Evolutionary conservation across 257 asterid species (phyloP).

Genomic region (Scutellaria baicalensis): DNA sequence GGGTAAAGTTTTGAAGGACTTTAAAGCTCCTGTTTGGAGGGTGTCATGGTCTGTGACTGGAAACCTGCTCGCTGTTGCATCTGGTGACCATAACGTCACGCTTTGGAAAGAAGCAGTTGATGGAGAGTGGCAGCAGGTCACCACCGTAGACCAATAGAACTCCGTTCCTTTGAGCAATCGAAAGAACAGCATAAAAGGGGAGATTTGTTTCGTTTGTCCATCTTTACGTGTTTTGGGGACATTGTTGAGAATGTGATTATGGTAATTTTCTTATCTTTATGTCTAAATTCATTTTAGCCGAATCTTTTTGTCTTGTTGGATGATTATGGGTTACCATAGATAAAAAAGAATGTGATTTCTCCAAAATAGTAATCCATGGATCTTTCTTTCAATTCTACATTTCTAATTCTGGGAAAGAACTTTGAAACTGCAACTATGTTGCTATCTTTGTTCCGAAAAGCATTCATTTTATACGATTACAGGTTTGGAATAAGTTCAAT

Average conservation of each 20-base stretch:
- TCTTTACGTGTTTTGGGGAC: conserved; percentile 22
- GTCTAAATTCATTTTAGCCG: conserved; percentile 30
- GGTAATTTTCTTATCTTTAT: conserved; percentile 17
- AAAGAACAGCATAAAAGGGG: not conserved
- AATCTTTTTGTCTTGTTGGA: conserved; percentile 21
- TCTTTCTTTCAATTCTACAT: not conserved
- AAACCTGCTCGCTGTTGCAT: conserved; percentile 81
- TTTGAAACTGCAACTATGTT: not conserved
- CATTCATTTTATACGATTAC: not conserved
- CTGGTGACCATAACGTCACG: conserved; percentile 71
- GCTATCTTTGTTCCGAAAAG: not conserved
- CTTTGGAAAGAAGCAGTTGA: conserved; percentile 96
- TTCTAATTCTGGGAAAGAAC: not conserved
- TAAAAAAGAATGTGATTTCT: conserved; percentile 3
- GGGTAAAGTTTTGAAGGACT: conserved; percentile 80
- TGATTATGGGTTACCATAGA: conserved; percentile 9
- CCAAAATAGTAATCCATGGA: not conserved
- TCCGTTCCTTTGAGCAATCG: not conserved
- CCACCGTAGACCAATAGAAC: conserved; percentile 56
- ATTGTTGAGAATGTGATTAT: conserved; percentile 7
- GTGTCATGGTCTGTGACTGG: conserved; percentile 98
- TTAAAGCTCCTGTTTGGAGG: conserved; percentile 84
- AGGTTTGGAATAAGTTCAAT: not conserved
- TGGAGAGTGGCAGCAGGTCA: conserved; percentile 87
- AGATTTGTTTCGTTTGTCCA: conserved; percentile 17